Evolutionary conservation across 495 filamentous ascomycete genomes (phyloP).

Genomic region (Hypoxylon subgilvum): DNA sequence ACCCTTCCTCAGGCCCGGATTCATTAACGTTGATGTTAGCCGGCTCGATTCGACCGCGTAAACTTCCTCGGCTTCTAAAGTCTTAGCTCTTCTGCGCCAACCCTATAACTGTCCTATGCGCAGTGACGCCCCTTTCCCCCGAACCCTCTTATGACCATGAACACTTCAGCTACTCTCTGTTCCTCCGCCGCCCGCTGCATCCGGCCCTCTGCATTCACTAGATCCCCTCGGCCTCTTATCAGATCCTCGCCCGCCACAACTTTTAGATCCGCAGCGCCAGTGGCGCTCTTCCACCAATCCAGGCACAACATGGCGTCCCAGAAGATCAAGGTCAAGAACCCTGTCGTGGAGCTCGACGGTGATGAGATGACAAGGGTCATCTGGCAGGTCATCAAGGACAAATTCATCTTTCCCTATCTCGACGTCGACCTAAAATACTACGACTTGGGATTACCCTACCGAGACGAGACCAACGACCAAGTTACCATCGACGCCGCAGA

Average conservation of each 20-base stretch:
- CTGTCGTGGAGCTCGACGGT: slow-evolving; percentile 94
- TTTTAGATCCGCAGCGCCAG: slow-evolving; percentile 32
- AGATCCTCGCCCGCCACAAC: slow-evolving; percentile 33
- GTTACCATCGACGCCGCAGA: slow-evolving; percentile 94
- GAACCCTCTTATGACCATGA: slow-evolving; percentile 33
- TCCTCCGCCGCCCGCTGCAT: slow-evolving; percentile 36
- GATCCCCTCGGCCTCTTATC: slow-evolving; percentile 39
- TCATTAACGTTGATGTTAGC: slow-evolving; percentile 14
- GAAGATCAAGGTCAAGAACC: slow-evolving; percentile 98
- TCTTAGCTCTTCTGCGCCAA: not conserved
- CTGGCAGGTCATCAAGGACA: slow-evolving; percentile 98
- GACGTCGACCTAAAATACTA: slow-evolving; percentile 99
- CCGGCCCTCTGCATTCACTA: slow-evolving; percentile 36
- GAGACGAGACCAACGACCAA: slow-evolving; percentile 93
- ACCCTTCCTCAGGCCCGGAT: slow-evolving; percentile 13
- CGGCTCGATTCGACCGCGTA: slow-evolving; percentile 5
- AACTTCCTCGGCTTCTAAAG: slow-evolving; percentile 16
- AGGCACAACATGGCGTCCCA: slow-evolving; percentile 35
- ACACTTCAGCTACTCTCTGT: slow-evolving; percentile 19
- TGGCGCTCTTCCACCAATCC: slow-evolving; percentile 42
- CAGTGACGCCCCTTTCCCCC: slow-evolving; percentile 8
- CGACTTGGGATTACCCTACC: slow-evolving; percentile 92
- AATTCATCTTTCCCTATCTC: slow-evolving; percentile 94
- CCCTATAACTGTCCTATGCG: slow-evolving; percentile 34
- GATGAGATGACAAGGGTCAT: slow-evolving; percentile 99